Base-by-base conservation (phyloP, 805 yeast species). In the Saitoella complicata region DNA sequence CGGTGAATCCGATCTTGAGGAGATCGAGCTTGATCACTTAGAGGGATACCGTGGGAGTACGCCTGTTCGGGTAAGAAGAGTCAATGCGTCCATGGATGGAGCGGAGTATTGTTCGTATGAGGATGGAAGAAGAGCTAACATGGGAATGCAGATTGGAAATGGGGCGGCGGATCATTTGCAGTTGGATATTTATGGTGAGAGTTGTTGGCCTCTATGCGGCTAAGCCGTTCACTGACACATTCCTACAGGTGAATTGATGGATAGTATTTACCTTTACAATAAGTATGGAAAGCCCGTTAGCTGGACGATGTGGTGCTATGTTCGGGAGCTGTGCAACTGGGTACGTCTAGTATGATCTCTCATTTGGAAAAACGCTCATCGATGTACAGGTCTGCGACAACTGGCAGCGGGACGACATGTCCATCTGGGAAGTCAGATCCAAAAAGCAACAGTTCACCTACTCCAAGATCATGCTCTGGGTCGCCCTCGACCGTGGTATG, bases 381-480 rank as follows among this genome's bases (percentile, higher is more conserved):
- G 21, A 21, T 21, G 21, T 21, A 4, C 21, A 21, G 21, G 21
- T 21, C 21, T 39, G 42, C 32, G 42, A 9, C 11, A 21, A 39
- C 13, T 39, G 42, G 42, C 31, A 39, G 12, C 33, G 42, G 11
- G 10, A 30, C 5, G 42, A 39, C 21, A 39, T 31, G 32, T 31
- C 36, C 11, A 39, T 39, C 10, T 39, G 42, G 42, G 42, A 39
- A 31, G 42, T 39, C 6, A 34, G 42, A 5, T 34, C 36, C 9
- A 34, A 21, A 21, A 29, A 39, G 11, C 32, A 11, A 31, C 31
- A 39, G 10, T 39, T 39, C 10, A 5, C 32, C 9, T 39, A 39
- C 32, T 39, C 42, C 11, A 39, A 39, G 31, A 31, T 39, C 32
- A 39, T 39, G 42, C 42, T 39, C n/a, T 39, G 42, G 42, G 42